phyloP scores from a whole-genome alignment of 257 asterid genomes.

The Solanum raphanifolium region DNA sequence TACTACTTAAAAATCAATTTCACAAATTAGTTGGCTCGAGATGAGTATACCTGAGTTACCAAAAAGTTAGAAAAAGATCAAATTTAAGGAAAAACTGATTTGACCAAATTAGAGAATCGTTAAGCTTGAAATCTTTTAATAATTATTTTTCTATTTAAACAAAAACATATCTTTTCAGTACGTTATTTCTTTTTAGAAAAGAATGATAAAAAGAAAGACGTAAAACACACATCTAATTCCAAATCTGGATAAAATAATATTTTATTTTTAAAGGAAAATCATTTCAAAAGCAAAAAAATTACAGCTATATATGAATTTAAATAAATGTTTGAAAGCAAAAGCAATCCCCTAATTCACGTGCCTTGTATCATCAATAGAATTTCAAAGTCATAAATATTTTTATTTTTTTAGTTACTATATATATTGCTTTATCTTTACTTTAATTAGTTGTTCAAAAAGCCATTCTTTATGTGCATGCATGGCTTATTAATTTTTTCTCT shows the following conservation, averaged over 20 bases:
- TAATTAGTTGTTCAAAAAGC: background rate
- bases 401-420: background rate
- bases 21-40: background rate
- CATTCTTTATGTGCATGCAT: conserved; percentile 10
- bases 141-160: background rate
- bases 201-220: background rate
- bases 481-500: background rate
- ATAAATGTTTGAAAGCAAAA: background rate
- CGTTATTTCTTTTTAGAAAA: background rate
- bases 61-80: background rate
- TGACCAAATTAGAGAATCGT: background rate
- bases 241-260: background rate
- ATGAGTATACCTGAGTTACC: background rate
- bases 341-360: conserved; percentile 1
- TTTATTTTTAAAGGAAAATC: background rate
- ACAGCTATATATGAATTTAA: background rate
- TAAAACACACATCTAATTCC: background rate
- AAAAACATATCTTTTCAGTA: background rate
- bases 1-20: background rate
- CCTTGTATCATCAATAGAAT: conserved; percentile 2
- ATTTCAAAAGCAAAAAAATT: background rate
- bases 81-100: background rate
- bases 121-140: background rate
- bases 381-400: background rate
- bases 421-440: background rate